Evolutionary conservation across 2,329 filamentous ascomycete genomes (phyloP).

Genomic region (Dactylonectria estremocensis): DNA sequence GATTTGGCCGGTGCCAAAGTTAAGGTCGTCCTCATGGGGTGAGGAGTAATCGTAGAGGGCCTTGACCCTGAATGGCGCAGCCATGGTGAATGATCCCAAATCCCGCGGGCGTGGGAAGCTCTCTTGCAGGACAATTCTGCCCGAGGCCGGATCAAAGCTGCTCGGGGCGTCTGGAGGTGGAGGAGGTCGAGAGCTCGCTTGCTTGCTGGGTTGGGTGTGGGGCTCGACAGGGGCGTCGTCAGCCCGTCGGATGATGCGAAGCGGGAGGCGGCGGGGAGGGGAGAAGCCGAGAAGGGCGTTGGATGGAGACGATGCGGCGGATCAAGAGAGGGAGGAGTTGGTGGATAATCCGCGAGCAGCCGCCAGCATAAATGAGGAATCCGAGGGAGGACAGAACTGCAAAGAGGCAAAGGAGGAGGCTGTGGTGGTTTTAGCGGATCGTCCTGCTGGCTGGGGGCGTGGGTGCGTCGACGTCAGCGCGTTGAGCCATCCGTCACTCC

Average conservation of each 20-base stretch:
- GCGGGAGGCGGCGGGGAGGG: constrained; percentile 38
- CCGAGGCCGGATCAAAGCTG: constrained; percentile 48
- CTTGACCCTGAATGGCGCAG: constrained; percentile 91
- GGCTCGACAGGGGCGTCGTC: constrained; percentile 51
- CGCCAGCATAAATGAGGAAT: constrained; percentile 29
- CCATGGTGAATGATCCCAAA: constrained; percentile 68
- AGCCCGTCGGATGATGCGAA: constrained; percentile 47
- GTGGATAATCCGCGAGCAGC: constrained; percentile 31
- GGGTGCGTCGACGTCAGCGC: constrained; percentile 66
- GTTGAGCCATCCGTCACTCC: constrained; percentile 47
- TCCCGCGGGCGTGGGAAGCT: constrained; percentile 40
- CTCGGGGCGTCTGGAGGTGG: constrained; percentile 43
- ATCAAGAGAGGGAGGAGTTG: constrained; percentile 32
- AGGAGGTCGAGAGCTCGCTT: constrained; percentile 48
- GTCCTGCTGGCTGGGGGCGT: constrained; percentile 48
- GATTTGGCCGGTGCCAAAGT: constrained; percentile 87
- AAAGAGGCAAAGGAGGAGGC: constrained; percentile 43
- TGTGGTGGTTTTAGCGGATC: constrained; percentile 54
- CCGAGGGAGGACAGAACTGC: constrained; percentile 40
- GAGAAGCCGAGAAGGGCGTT: constrained; percentile 39
- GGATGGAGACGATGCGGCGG: constrained; percentile 37
- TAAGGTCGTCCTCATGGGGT: constrained; percentile 93
- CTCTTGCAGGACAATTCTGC: constrained; percentile 49
- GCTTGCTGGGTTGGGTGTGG: constrained; percentile 47
- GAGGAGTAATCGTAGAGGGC: constrained; percentile 96